phyloP scores from a whole-genome alignment of 768 basidiomycete genomes.

The Daedaleopsis nitida region DNA sequence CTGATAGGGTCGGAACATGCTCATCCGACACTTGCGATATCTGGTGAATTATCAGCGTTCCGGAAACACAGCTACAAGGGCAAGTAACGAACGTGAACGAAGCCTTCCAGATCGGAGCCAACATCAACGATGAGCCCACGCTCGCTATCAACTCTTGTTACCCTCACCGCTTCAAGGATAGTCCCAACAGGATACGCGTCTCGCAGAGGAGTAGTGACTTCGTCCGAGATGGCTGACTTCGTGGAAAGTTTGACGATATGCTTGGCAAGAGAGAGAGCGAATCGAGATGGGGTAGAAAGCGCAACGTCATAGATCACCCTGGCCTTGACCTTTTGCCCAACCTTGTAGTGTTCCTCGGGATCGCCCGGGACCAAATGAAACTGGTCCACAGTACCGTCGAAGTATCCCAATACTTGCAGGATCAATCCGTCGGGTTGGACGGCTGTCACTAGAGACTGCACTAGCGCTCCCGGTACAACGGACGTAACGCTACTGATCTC shows the following conservation, averaged over 20 bases:
- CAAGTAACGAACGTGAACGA: conserved; percentile 73
- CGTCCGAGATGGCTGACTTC: conserved; percentile 31
- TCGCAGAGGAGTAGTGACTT: conserved; percentile 40
- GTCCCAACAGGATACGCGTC: conserved; percentile 75
- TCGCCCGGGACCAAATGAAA: conserved; percentile 64
- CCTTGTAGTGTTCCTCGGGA: conserved; percentile 48
- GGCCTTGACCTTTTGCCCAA: conserved; percentile 79
- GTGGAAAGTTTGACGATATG: conserved; percentile 65
- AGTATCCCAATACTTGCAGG: conserved; percentile 89
- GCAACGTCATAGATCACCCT: conserved; percentile 83
- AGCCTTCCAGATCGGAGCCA: conserved; percentile 66
- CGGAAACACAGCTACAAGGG: conserved; percentile 4
- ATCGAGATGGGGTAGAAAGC: conserved; percentile 69
- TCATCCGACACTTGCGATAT: conserved; percentile 95
- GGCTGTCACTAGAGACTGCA: conserved; percentile 80
- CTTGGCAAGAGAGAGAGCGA: conserved; percentile 75
- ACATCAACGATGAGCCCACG: conserved; percentile 79
- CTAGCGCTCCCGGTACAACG: conserved; percentile 82
- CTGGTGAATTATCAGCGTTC: conserved; percentile 39
- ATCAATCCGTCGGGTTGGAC: conserved; percentile 75
- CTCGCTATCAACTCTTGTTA: conserved; percentile 75
- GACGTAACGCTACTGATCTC: conserved; percentile 80
- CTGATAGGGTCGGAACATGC: conserved; percentile 76
- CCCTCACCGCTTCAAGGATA: conserved; percentile 69
- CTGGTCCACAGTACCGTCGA: conserved; percentile 85